Evolutionary conservation across 225 moss, liverwort and hornwort genomes (phyloP).

Genomic region (Bryum argenteum): DNA sequence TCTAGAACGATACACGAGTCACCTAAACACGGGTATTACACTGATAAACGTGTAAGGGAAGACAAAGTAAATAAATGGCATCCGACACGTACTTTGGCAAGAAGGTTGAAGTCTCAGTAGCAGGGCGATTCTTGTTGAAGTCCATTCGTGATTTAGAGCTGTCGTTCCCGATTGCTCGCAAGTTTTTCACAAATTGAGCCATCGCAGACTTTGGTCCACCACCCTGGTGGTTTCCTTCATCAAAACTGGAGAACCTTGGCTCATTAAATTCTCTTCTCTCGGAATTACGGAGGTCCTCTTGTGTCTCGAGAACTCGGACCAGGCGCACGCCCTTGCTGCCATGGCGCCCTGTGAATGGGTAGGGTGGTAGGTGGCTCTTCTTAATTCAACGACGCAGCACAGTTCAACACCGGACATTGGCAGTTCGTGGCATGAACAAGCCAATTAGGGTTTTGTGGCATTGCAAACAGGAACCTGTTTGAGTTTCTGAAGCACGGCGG

Average conservation of each 20-base stretch:
- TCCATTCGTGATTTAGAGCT: conserved; percentile 30
- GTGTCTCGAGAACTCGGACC: conserved; percentile 24
- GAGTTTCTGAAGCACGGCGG: conserved; percentile 88
- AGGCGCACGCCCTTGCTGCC: conserved; percentile 48
- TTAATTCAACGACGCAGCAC: conserved; percentile 40
- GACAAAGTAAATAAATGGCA: no score
- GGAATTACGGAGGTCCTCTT: conserved; percentile 7
- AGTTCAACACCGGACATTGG: no score
- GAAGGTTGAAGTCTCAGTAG: conserved; percentile 56
- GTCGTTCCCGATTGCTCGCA: conserved; percentile 72
- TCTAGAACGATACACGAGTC: no score
- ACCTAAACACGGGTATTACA: no score
- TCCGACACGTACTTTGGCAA: conserved; percentile 66
- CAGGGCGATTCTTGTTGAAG: conserved; percentile 36
- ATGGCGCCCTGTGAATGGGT: no score
- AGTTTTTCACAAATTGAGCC: conserved; percentile 90
- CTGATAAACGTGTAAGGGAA: no score
- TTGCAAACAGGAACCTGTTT: conserved; percentile 58
- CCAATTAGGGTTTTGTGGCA: background rate
- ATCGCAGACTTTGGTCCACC: conserved; percentile 72
- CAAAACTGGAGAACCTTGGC: conserved; percentile 2
- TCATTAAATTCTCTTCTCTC: conserved; percentile 39
- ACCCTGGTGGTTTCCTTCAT: conserved; percentile 39
- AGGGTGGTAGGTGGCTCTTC: conserved; percentile 44
- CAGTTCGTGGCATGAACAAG: no score